These are phyloP conservation scores for Jaapia argillacea DNA, from an alignment of 768 basidiomycete species.

Conservation along the genomic window DNA sequence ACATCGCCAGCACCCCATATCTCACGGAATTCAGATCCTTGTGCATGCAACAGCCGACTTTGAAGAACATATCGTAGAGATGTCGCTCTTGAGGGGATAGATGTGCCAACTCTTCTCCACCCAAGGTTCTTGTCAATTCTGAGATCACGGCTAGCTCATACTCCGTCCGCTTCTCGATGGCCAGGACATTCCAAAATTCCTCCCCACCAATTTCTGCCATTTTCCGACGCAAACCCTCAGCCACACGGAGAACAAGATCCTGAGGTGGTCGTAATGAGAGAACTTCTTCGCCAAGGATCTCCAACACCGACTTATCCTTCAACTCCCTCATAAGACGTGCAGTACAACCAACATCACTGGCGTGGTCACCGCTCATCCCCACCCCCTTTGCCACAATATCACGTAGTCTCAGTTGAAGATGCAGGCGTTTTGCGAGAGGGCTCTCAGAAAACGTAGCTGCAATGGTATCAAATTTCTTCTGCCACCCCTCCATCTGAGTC, in stretches of 20 bases:
- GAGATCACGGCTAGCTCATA: conserved; percentile 10
- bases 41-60: conserved; percentile 29
- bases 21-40: conserved; percentile 26
- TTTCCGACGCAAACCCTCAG: not conserved
- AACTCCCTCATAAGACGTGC: conserved; percentile 5
- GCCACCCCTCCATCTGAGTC: conserved; percentile 14
- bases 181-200: not conserved
- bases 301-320: conserved; percentile 2
- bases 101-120: conserved; percentile 8
- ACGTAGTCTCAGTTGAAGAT: conserved; percentile 4
- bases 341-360: conserved; percentile 19
- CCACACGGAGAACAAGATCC: not conserved
- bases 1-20: conserved; percentile 19
- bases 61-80: conserved; percentile 22
- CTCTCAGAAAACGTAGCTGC: conserved; percentile 12
- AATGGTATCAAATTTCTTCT: conserved; percentile 6
- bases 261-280: not conserved
- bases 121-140: conserved; percentile 11
- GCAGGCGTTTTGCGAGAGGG: conserved; percentile 8
- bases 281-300: conserved; percentile 3
- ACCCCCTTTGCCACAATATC: conserved; percentile 12
- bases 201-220: not conserved
- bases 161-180: conserved; percentile 4
- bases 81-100: conserved; percentile 7
- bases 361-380: conserved; percentile 18